A percentile compares a stretch with the other conserved stretches of the same genome.
phyloP scores from a whole-genome alignment of 345 rosid species.

The Lepidium sativum region DNA sequence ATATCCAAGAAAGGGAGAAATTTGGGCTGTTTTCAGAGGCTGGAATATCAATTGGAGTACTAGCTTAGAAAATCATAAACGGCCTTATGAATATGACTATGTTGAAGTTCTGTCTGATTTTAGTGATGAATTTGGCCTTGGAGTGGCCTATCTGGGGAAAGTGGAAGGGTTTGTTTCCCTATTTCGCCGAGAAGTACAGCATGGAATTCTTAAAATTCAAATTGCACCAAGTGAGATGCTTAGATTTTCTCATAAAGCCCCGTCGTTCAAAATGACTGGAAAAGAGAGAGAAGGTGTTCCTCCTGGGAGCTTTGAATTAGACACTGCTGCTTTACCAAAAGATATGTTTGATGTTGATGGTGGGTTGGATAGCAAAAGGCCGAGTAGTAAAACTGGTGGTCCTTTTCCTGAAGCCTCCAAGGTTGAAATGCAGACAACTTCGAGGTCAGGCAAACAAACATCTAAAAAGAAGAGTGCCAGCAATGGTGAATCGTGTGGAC shows the following conservation, averaged over 20 bases:
- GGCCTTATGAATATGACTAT: conserved; percentile 50
- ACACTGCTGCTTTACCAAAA: conserved; percentile 61
- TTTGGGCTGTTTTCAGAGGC: conserved; percentile 77
- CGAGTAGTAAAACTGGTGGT: conserved; percentile 13
- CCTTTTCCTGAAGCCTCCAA: conserved; percentile 4
- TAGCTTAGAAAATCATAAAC: conserved; percentile 37
- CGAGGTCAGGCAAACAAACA: background rate
- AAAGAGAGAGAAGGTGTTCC: conserved; percentile 67
- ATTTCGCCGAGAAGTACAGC: conserved; percentile 30
- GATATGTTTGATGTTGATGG: conserved; percentile 14
- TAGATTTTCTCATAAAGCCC: conserved; percentile 73
- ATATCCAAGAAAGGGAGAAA: conserved; percentile 72
- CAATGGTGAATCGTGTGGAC: conserved; percentile 3
- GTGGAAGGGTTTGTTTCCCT: conserved; percentile 74
- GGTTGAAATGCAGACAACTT: conserved; percentile 14
- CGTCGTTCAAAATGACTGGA: conserved; percentile 65
- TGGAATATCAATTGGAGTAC: conserved; percentile 59
- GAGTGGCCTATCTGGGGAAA: conserved; percentile 60
- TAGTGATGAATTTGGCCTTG: conserved; percentile 40
- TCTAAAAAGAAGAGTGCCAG: conserved; percentile 14
- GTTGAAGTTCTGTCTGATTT: conserved; percentile 62
- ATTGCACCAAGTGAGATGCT: conserved; percentile 39
- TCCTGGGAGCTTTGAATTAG: conserved; percentile 66
- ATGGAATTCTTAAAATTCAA: conserved; percentile 29
- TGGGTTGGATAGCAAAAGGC: background rate